A percentile compares a stretch with the other conserved stretches of the same genome.
Conservation (phyloP, 805 yeast genomes). For the Ogataea nonfermentans region DNA sequence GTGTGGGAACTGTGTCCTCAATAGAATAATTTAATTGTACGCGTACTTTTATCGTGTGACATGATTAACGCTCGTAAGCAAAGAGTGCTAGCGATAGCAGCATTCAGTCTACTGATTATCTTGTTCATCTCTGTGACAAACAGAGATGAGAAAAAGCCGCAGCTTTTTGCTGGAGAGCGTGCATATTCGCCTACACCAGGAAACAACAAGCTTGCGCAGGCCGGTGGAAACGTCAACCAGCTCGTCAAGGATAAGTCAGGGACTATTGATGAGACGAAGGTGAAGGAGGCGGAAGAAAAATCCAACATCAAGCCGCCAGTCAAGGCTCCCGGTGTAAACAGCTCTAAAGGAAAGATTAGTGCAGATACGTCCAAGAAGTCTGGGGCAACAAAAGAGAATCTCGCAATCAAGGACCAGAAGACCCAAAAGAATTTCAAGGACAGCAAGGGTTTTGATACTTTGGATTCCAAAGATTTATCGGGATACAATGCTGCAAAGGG, state of each 20-base stretch:
- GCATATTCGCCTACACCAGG: conserved; percentile 9
- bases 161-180: conserved; percentile 9
- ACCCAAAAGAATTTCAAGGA: conserved; percentile 2
- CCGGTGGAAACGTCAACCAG: conserved; percentile 27
- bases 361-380: conserved; percentile 9
- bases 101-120: conserved; percentile 37
- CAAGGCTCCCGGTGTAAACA: conserved; percentile 23
- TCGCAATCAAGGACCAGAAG: conserved; percentile 14
- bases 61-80: conserved; percentile 35
- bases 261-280: conserved; percentile 41
- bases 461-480: background rate
- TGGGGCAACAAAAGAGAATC: conserved; percentile 8
- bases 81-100: conserved; percentile 41
- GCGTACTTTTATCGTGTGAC: background rate
- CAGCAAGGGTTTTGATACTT: background rate
- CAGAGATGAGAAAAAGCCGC: conserved; percentile 14
- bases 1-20: conserved; percentile 9
- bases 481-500: conserved; percentile 5
- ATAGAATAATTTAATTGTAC: conserved; percentile 1
- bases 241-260: conserved; percentile 36
- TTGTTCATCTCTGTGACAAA: conserved; percentile 34
- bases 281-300: conserved; percentile 37
- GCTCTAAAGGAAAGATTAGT: conserved; percentile 6
- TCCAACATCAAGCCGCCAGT: conserved; percentile 22
- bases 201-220: conserved; percentile 17